phyloP scores from a whole-genome alignment of 2,329 filamentous ascomycete genomes.

The Zymoseptoria crescenta region DNA sequence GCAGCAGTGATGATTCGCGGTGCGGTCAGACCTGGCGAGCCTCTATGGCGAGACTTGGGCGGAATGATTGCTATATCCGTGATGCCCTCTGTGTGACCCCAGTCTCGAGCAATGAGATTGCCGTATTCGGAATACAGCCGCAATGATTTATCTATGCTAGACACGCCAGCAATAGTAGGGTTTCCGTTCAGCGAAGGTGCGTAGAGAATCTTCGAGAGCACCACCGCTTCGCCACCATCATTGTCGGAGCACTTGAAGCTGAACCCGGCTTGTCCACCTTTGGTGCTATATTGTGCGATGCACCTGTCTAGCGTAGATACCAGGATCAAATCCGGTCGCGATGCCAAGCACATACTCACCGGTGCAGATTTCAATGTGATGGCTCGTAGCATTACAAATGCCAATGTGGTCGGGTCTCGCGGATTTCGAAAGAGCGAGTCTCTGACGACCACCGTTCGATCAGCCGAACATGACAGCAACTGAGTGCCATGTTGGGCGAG shows the following conservation, averaged over 20 bases:
- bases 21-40: slow-evolving; percentile 9
- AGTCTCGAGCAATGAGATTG: slow-evolving; percentile 74
- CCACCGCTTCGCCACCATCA: slow-evolving; percentile 70
- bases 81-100: slow-evolving; percentile 90
- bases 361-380: slow-evolving; percentile 82
- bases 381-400: slow-evolving; percentile 67
- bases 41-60: slow-evolving; percentile 33
- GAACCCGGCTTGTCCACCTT: slow-evolving; percentile 59
- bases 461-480: slow-evolving; percentile 78
- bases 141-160: slow-evolving; percentile 92
- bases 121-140: slow-evolving; percentile 80
- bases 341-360: slow-evolving; percentile 69
- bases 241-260: slow-evolving; percentile 80
- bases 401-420: slow-evolving; percentile 50
- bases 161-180: slow-evolving; percentile 74
- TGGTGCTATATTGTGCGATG: slow-evolving; percentile 45
- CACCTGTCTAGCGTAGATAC: slow-evolving; percentile 57
- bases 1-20: slow-evolving; percentile 41
- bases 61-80: slow-evolving; percentile 67
- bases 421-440: slow-evolving; percentile 67
- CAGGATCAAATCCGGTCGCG: slow-evolving; percentile 49
- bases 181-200: slow-evolving; percentile 49
- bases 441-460: slow-evolving; percentile 77
- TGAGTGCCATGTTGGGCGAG: slow-evolving; percentile 60
- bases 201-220: slow-evolving; percentile 68